These are phyloP conservation scores for Ogataea pignaliae DNA, from an alignment of 805 yeast genomes.

Conservation along the genomic window DNA sequence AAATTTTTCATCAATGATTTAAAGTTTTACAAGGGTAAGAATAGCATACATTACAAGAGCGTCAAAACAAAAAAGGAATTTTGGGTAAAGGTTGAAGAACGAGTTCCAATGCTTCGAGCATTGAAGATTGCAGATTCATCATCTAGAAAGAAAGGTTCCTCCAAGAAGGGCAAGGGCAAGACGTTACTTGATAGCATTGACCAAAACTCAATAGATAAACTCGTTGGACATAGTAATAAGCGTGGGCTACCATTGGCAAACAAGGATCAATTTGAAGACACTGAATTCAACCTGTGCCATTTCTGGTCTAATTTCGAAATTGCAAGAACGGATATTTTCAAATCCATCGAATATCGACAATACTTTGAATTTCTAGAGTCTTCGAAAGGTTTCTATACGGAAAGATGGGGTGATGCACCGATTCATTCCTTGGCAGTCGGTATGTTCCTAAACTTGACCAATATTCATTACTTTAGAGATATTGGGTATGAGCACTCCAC, in stretches of 20 bases:
- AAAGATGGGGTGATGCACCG: conserved; percentile 98
- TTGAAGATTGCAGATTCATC: conserved; percentile 7
- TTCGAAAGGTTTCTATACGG: conserved; percentile 80
- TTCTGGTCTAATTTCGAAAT: conserved; percentile 95
- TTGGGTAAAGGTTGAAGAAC: conserved; percentile 21
- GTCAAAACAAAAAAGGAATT: conserved; percentile 22
- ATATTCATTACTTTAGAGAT: conserved; percentile 88
- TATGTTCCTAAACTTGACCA: conserved; percentile 59
- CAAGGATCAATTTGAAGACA: conserved; percentile 59
- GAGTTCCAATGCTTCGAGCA: conserved; percentile 24
- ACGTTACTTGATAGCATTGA: conserved; percentile 21
- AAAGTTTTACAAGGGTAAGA: conserved; percentile 31
- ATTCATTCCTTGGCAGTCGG: conserved; percentile 86
- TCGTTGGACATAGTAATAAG: conserved; percentile 36
- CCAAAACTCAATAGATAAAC: conserved; percentile 30
- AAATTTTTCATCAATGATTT: conserved; percentile 49
- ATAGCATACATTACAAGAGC: conserved; percentile 27
- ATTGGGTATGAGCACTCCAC: conserved; percentile 85
- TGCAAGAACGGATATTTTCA: conserved; percentile 74
- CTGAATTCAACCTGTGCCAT: conserved; percentile 75
- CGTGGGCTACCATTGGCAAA: conserved; percentile 27
- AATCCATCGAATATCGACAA: conserved; percentile 55
- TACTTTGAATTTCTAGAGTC: conserved; percentile 68
- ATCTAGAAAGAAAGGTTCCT: conserved; percentile 1
- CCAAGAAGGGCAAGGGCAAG: conserved; percentile 1